Base-by-base conservation (phyloP, 2,329 filamentous ascomycete genomes). In the Exophiala sp. region DNA sequence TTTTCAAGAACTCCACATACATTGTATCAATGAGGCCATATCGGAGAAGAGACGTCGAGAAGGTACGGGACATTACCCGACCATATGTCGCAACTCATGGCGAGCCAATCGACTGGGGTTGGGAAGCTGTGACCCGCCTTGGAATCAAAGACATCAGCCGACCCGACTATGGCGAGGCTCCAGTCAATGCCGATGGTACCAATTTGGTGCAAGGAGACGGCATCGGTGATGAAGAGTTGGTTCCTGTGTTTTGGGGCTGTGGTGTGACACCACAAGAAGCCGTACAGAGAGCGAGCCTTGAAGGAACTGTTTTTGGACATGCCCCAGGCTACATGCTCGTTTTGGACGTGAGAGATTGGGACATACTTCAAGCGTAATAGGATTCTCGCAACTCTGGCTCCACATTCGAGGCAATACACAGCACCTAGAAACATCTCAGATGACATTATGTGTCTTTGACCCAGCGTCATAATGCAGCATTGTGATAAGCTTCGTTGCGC, bases 21-120 rank as follows among this genome's bases (percentile, higher is more conserved):
- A 80, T 86, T 3, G 83, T 86, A 0, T 85, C 80, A 0, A 86
- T 87, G 84, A 71, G 84, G 38, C 75, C 80, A 1, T 86, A 86
- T 65, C 71, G 64, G 20, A 62, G 58, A 1, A 63, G 69, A 2
- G 76, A 83, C 5, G 65, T 87, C 3, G 75, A 79, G 20, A 65
- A 50, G 11, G 80, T 86, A 1, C 70, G 83, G 10, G 68, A 72
- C 3, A 75, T 86, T 29, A 86, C 83, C 0, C 68, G 80, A 11
- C 69, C 69, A 7, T 87, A 79, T 66, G 66, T 72, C 7, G 69
- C 74, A 1, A 84, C 82, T 2, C 84, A 87, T 61, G 84, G 84
- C 2, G 84, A 86, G 69, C 82, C 82, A 1, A 71, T 87, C 11
- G 82, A 79, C 3, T 87, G 82, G 82, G 83, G 81, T 0, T 87